Evolutionary conservation across 208 protist genomes (phyloP).

Genomic region (Acanthamoeba royreba): DNA sequence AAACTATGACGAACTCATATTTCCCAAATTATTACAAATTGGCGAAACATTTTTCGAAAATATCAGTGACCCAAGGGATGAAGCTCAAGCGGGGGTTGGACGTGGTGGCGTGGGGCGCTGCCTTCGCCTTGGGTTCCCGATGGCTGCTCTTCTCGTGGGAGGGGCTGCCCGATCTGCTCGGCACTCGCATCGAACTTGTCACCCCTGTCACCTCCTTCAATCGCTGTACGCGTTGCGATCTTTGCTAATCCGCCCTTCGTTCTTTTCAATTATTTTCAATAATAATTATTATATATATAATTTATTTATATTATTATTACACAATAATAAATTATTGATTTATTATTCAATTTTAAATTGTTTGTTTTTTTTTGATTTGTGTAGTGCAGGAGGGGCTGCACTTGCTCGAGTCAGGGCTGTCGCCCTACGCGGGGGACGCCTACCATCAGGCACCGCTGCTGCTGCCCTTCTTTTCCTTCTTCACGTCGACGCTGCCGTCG

Average conservation of each 20-base stretch:
- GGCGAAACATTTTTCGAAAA: no score
- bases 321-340: neutral
- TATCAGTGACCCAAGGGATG: no score
- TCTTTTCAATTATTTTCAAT: neutral
- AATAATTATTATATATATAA: neutral
- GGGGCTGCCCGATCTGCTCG: neutral
- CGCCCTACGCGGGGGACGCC: slow-evolving; percentile 36
- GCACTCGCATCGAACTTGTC: slow-evolving; percentile 5
- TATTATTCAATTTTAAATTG: neutral
- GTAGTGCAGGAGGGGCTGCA: slow-evolving; percentile 43
- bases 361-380: no score
- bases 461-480: slow-evolving; percentile 26
- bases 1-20: no score
- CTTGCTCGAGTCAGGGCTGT: neutral
- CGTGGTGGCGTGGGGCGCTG: neutral
- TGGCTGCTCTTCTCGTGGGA: neutral
- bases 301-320: neutral
- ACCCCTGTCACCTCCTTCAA: slow-evolving; percentile 39
- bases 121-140: neutral
- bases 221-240: neutral
- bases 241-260: neutral
- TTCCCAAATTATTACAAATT: no score
- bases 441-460: slow-evolving; percentile 49
- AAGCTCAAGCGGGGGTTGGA: no score
- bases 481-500: neutral